phyloP scores from a whole-genome alignment of 2,329 filamentous ascomycete genomes.

The Ophidiomyces ophidiicola region DNA sequence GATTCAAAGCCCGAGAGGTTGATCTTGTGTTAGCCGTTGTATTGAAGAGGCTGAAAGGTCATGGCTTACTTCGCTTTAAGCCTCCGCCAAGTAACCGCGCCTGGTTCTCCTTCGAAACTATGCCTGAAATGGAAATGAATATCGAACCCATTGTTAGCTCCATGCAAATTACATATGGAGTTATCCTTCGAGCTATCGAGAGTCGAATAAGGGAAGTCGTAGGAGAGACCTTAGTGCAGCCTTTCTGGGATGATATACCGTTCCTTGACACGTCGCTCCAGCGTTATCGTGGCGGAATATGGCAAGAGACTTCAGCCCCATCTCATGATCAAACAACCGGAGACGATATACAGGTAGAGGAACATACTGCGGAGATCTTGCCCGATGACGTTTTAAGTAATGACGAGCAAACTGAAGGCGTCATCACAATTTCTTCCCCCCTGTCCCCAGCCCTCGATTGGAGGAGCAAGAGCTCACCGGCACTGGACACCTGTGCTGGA shows the following conservation, averaged over 20 bases:
- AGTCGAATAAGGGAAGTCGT: slow-evolving; percentile 89
- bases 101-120: slow-evolving; percentile 93
- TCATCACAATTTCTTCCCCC: slow-evolving; percentile 15
- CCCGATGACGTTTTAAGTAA: slow-evolving; percentile 15
- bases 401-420: slow-evolving; percentile 25
- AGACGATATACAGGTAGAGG: slow-evolving; percentile 23
- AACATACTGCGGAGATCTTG: slow-evolving; percentile 8
- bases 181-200: slow-evolving; percentile 87
- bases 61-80: slow-evolving; percentile 75
- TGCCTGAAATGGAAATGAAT: slow-evolving; percentile 86
- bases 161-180: slow-evolving; percentile 84
- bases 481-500: slow-evolving; percentile 18
- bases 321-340: slow-evolving; percentile 26
- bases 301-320: slow-evolving; percentile 29
- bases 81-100: slow-evolving; percentile 87
- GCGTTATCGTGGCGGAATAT: slow-evolving; percentile 75
- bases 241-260: slow-evolving; percentile 92
- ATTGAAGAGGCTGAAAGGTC: slow-evolving; percentile 73
- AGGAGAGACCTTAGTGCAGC: slow-evolving; percentile 77
- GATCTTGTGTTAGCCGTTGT: slow-evolving; percentile 78
- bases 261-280: slow-evolving; percentile 75
- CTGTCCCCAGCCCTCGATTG: slow-evolving; percentile 18
- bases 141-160: slow-evolving; percentile 93
- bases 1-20: slow-evolving; percentile 84
- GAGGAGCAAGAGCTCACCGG: slow-evolving; percentile 27